Conservation (phyloP, 768 basidiomycete species). For the Amanita thiersii region DNA sequence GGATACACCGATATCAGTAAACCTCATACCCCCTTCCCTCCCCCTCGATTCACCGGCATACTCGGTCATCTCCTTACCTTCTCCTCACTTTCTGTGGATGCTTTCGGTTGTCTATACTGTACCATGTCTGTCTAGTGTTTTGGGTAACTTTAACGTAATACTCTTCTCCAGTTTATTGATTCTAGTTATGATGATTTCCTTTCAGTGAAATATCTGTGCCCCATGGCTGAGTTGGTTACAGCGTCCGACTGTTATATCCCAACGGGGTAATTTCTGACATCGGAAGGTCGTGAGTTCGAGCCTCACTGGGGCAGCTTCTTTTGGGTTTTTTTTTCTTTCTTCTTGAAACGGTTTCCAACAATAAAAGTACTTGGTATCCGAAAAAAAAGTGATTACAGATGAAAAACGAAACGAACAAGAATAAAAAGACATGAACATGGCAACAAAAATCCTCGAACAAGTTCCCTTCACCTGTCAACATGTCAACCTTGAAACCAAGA, state of each 20-base stretch:
- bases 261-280: slow-evolving; percentile 18
- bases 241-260: slow-evolving; percentile 61
- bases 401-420: no score
- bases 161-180: background rate
- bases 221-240: slow-evolving; percentile 75
- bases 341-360: background rate
- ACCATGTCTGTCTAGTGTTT: no score
- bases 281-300: slow-evolving; percentile 71
- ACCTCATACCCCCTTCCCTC: no score
- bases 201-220: slow-evolving; percentile 25
- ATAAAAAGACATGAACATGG: no score
- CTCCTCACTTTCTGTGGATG: background rate
- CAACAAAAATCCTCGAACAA: no score
- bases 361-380: background rate
- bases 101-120: no score
- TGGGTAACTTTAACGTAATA: no score
- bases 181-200: background rate
- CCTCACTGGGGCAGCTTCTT: slow-evolving; percentile 54
- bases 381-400: background rate
- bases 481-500: no score
- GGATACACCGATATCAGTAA: no score
- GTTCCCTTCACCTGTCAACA: no score
- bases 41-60: no score
- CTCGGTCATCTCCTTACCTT: background rate
- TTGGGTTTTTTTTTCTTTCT: background rate